These are phyloP conservation scores for Serpula lacrymans DNA, from an alignment of 768 basidiomycete species.

Conservation along the genomic window DNA sequence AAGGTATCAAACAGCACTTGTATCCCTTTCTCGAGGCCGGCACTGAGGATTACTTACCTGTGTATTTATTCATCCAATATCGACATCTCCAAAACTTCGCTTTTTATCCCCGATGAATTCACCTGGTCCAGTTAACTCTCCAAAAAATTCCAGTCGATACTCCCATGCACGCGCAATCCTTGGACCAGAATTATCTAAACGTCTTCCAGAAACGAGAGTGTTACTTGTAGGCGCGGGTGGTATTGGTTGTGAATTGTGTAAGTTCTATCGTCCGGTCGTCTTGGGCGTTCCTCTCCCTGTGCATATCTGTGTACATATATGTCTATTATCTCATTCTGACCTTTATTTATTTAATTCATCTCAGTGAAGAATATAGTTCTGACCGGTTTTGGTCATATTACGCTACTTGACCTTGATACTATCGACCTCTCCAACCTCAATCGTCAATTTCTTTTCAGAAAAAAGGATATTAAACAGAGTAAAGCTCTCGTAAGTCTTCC, in stretches of 20 bases:
- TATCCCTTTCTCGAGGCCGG: too few species aligned
- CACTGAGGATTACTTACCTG: too few species aligned
- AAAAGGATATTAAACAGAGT: slow-evolving; percentile 96
- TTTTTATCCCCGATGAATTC: too few species aligned
- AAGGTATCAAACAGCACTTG: too few species aligned
- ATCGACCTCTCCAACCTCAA: slow-evolving; percentile 98
- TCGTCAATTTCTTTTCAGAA: slow-evolving; percentile 93
- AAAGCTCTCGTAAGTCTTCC: slow-evolving; percentile 72
- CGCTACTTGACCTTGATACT: slow-evolving; percentile 93
- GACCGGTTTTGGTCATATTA: slow-evolving; percentile 89
- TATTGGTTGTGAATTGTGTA: slow-evolving; percentile 94
- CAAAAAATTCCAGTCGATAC: too few species aligned
- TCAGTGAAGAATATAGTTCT: slow-evolving; percentile 94
- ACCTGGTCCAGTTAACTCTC: too few species aligned
- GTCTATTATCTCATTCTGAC: not conserved
- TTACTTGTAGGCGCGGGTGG: slow-evolving; percentile 95
- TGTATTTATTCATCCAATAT: too few species aligned
- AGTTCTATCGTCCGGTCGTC: slow-evolving; percentile 21
- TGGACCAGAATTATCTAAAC: slow-evolving; percentile 63
- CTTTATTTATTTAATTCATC: not conserved
- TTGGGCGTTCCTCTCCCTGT: not conserved
- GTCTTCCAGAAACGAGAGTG: slow-evolving; percentile 62
- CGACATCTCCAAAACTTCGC: too few species aligned
- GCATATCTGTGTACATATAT: not conserved
- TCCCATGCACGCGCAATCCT: slow-evolving; percentile 75